Base-by-base conservation (phyloP, 352 stramenopile species). In the Globisporangium ultimum region DNA sequence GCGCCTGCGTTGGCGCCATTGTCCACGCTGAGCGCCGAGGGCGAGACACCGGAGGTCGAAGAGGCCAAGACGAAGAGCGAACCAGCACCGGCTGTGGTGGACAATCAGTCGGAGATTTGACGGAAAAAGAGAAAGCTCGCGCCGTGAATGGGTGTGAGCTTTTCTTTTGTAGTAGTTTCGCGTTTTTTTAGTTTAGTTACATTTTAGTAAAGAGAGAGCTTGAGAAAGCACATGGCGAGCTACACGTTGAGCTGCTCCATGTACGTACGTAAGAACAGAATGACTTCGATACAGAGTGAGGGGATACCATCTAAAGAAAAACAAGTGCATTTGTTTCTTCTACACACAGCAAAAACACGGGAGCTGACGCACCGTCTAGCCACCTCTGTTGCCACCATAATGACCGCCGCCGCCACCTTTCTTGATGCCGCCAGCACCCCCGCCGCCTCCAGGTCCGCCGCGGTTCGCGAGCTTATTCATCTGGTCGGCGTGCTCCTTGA, bases 31-130 rank as follows among this genome's bases (percentile, higher is more conserved):
- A 57, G 55, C 45, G 53, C 74, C 11, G 70, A 67, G 20, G 60
- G 55, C 32, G 74, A 77, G 28, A 56, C 49, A 0, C 22, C 22
- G 15, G 64, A 70, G 56, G 61, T 36, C 17, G 60, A 76, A 24
- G 51, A 68, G 18, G 40, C 28, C n/a, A 42, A 63, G 13, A 67
- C 15, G 32, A 41, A 49, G 46, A 21, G 17, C 4, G 14, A 38
- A 12, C 42, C n/a, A n/a, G n/a, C 13, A 3, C 3, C 34, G 32
- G 18, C 28, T 70, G 12, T 8, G 24, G 5, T 50, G 8, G 62
- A 55, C 48, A 81, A 81, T 58, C 74, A 84, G 51, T 61, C 78
- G 38, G 72, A 81, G 60, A 81, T 84, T 55, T 84, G 68, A 71
- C 22, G 42, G 40, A 53, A 62, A 20, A 17, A 34, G 45, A 53